Percentiles rank a stretch among this genome's conserved stretches.
phyloP scores from a whole-genome alignment of 495 filamentous ascomycete genomes.

The Xylaria cubensis region DNA sequence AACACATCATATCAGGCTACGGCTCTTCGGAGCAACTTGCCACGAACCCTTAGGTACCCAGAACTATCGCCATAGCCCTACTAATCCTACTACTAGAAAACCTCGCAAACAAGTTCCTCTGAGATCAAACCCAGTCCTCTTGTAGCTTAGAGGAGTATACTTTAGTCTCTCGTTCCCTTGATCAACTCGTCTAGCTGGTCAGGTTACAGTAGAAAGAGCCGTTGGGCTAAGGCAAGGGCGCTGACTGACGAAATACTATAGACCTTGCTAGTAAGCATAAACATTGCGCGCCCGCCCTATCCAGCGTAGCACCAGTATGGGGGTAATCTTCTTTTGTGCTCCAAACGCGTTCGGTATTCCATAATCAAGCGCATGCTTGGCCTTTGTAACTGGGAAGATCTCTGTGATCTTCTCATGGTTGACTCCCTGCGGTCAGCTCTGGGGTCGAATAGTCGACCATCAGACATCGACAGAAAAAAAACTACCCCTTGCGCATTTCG shows the following conservation, averaged over 20 bases:
- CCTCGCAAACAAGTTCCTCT: neutral
- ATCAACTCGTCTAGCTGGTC: neutral
- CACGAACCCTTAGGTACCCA: constrained; percentile 36
- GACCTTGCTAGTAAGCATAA: constrained; percentile 17
- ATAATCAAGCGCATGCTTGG: constrained; percentile 8
- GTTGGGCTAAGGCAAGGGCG: constrained; percentile 5
- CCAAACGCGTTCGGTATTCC: constrained; percentile 27
- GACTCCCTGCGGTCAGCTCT: constrained; percentile 38
- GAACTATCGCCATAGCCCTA: constrained; percentile 10
- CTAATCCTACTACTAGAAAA: neutral
- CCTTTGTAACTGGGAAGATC: constrained; percentile 40
- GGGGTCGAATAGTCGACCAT: constrained; percentile 40
- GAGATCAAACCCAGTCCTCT: neutral
- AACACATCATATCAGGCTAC: constrained; percentile 56
- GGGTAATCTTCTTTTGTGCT: constrained; percentile 17
- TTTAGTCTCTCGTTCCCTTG: neutral
- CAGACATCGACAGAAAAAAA: constrained; percentile 41
- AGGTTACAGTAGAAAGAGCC: neutral
- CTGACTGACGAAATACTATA: constrained; percentile 17
- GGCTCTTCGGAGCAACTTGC: constrained; percentile 58
- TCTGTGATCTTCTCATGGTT: constrained; percentile 43
- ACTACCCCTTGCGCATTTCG: constrained; percentile 41
- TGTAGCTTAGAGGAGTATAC: neutral
- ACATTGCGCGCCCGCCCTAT: constrained; percentile 11
- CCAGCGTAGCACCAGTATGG: constrained; percentile 15